phyloP scores from a whole-genome alignment of 495 filamentous ascomycete species.

The Tuber aestivum region DNA sequence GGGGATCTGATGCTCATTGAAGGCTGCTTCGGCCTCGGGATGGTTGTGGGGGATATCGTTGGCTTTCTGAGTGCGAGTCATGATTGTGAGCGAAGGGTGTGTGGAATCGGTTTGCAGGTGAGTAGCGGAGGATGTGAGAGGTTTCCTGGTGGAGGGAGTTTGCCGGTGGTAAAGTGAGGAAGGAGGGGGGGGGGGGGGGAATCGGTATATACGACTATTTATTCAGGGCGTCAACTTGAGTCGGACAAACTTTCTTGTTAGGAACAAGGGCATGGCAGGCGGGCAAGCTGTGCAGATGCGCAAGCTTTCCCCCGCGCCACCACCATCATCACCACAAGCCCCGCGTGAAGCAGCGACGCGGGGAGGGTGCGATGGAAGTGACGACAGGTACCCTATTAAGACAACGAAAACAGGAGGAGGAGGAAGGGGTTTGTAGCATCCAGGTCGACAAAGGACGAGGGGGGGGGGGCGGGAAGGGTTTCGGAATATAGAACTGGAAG shows the following conservation, averaged over 20 bases:
- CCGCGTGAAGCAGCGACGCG: not conserved
- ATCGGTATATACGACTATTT: conserved; percentile 5
- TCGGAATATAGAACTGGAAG: not conserved
- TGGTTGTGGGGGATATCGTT: conserved; percentile 81
- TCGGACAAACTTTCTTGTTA: not conserved
- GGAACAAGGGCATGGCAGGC: not conserved
- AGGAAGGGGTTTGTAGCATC: not conserved
- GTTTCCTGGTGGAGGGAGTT: conserved; percentile 9
- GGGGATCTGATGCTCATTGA: conserved; percentile 65
- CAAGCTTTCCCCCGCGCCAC: not conserved
- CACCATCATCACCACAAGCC: not conserved
- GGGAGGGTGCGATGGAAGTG: not conserved
- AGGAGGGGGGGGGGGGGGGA: conserved; percentile 5
- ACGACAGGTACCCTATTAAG: not conserved
- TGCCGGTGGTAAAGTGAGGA: conserved; percentile 20
- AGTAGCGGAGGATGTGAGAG: conserved; percentile 19
- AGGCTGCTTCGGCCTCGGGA: conserved; percentile 55
- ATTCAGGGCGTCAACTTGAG: not conserved
- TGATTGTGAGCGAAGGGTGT: conserved; percentile 45
- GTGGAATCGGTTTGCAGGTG: conserved; percentile 15
- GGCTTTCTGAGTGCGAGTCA: conserved; percentile 92
- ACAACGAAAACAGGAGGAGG: not conserved
- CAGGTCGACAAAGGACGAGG: not conserved
- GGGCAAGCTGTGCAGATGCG: not conserved
- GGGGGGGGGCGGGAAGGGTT: not conserved